Conservation (phyloP, 768 basidiomycete species). For the Dentipellis sp. region DNA sequence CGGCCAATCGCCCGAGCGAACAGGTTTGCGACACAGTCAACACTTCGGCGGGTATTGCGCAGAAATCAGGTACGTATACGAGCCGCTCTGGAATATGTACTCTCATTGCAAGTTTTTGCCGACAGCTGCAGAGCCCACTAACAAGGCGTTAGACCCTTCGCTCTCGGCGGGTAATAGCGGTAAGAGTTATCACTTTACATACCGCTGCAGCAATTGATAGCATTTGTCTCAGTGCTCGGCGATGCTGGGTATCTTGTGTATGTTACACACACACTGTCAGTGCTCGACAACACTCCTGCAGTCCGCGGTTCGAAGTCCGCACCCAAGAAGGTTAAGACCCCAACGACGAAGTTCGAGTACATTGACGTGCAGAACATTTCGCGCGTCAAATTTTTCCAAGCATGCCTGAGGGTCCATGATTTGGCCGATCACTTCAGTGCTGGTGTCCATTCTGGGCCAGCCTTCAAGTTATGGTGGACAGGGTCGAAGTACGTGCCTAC, state of each 20-base stretch:
- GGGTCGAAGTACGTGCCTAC: not conserved
- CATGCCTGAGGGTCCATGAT: not conserved
- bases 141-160: not conserved
- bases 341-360: conserved; percentile 1
- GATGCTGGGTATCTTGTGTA: not conserved
- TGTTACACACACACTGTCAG: not conserved
- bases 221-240: not conserved
- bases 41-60: too few species aligned
- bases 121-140: too few species aligned
- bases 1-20: not conserved
- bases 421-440: not conserved
- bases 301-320: not conserved
- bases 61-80: not conserved
- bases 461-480: conserved; percentile 2
- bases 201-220: too few species aligned
- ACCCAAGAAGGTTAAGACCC: not conserved
- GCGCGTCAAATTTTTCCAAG: not conserved
- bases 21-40: too few species aligned
- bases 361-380: not conserved
- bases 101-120: too few species aligned
- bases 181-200: too few species aligned
- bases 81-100: not conserved
- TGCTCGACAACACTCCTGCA: not conserved
- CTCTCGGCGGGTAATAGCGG: not conserved
- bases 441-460: not conserved